Base-by-base conservation (phyloP, 73 alveolate genomes). In the Symbiodinium pilosum region DNA sequence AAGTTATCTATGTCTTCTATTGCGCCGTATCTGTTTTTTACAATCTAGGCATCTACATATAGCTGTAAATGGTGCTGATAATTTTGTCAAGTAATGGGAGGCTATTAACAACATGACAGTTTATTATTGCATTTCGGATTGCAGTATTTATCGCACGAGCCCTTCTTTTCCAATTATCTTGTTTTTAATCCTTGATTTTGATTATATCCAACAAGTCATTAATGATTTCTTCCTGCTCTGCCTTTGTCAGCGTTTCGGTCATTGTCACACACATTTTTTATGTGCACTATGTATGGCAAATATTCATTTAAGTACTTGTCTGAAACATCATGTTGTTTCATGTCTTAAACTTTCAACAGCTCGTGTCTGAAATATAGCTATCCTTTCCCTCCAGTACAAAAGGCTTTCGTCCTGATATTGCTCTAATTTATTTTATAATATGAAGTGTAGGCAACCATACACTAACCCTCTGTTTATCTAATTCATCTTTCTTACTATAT, bases 301-400 rank as follows among this genome's bases (percentile, higher is more conserved):
- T 83, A 39, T 83, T 36, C 30, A 38, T 83, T 83, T 83, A 83
- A 83, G 42, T 83, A 83, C 42, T 41, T 83, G 38, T 54, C 69
- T 52, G 41, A 41, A 28, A 39, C 30, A 0, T 40, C 28, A 40
- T 36, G n/a, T n/a, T n/a, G n/a, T 14, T 43, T 83, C 12, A 24
- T 0, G 43, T 32, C 34, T 14, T 54, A 54, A 54, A 5, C 71
- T 54, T 54, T 54, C 30, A 54, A 12, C 71, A 54, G 18, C 71
- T 54, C 71, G 71, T 54, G 71, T 54, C 71, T 54, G 1, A 54
- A 54, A 54, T 54, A 54, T 0, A 30, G 71, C 71, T 54, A 5
- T 0, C 26, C 34, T 54, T 54, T 21, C 26, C 71, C 2, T 54
- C 71, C 71, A 54, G 2, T 21, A 21, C 1, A 54, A 54, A 54